Evolutionary conservation across 352 stramenopile genomes (phyloP), one percentile per base, ranked within the genome.

Genomic region (Globisporangium megalacanthum): DNA sequence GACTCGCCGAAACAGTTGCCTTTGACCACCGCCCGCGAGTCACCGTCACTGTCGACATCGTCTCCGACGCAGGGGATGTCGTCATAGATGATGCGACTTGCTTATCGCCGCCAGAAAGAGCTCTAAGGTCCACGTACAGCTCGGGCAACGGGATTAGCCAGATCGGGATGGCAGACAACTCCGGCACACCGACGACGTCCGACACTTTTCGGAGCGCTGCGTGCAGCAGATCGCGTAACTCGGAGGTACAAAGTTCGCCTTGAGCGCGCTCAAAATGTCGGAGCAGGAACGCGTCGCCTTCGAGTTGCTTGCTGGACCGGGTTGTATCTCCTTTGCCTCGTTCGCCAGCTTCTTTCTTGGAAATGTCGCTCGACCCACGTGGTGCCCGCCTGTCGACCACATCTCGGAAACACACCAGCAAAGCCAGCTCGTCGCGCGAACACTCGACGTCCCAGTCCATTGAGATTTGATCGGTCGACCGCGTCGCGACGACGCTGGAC

Each of bases 131-230:
- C 83, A 86, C 25, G 94, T 96, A 61, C 86, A 97, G 48, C 83
- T 86, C 35, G 69, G 96, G 17, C 80, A 96, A 52, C 53, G 97
- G 31, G 86, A 96, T 65, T 52, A 92, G 91, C 63, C 77, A 54
- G 14, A 20, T 29, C 7, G 25, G n/a, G 13, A 44, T 17, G 20
- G n/a, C 13, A 3, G 35, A 2, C 49, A 13, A 25, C n/a, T 29
- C n/a, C 10, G 45, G 3, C n/a, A 17, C n/a, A 17, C 35, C 20
- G 2, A 15, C 15, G 45, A 13, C 9, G 45, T 33, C 19, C 13
- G 6, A 17, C 31, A 54, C 29, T 42, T 54, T 44, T 20, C 14
- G 1, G 6, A 54, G 6, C 15, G 49, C n/a, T 0, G 9, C 3
- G 14, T 44, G 2, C 49, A 54, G 17, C 15, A 54, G 29, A 4